Evolutionary conservation across 805 yeast species (phyloP).

Genomic region (Candida sphagnicola): DNA sequence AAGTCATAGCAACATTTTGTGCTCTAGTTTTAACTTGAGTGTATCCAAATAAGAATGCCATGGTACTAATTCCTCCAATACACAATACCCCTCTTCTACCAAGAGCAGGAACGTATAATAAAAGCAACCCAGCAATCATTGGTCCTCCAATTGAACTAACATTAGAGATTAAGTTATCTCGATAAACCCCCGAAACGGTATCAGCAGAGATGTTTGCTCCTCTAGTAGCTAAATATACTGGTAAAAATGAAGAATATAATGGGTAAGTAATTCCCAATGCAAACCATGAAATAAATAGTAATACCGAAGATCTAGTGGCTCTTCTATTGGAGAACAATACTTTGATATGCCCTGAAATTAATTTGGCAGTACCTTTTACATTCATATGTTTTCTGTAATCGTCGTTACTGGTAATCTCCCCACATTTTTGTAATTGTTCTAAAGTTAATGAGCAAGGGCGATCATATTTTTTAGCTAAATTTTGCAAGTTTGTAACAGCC

Average conservation of each 20-base stretch:
- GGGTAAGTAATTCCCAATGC: slow-evolving; percentile 54
- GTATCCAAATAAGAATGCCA: slow-evolving; percentile 58
- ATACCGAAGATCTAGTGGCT: slow-evolving; percentile 37
- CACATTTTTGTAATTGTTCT: slow-evolving; percentile 44
- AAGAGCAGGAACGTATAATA: slow-evolving; percentile 20
- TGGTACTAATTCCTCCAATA: slow-evolving; percentile 49
- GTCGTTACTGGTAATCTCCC: slow-evolving; percentile 23
- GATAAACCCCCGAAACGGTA: slow-evolving; percentile 15
- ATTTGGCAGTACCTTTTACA: slow-evolving; percentile 16
- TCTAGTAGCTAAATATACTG: slow-evolving; percentile 45
- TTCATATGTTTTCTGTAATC: slow-evolving; percentile 17
- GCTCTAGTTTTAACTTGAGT: slow-evolving; percentile 53
- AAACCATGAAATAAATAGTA: slow-evolving; percentile 48
- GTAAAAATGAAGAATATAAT: slow-evolving; percentile 49
- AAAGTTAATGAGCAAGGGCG: slow-evolving; percentile 40
- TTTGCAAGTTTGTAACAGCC: slow-evolving; percentile 39
- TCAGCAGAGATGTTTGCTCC: slow-evolving; percentile 45
- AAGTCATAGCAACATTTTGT: slow-evolving; percentile 40
- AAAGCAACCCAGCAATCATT: slow-evolving; percentile 23
- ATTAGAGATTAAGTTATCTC: slow-evolving; percentile 25
- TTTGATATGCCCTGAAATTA: slow-evolving; percentile 32
- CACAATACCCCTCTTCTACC: slow-evolving; percentile 59
- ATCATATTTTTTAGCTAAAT: slow-evolving; percentile 43
- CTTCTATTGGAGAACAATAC: slow-evolving; percentile 37
- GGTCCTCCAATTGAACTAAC: slow-evolving; percentile 27